Conservation (phyloP, 345 rosid genomes). For the Linum usitatissimum region DNA sequence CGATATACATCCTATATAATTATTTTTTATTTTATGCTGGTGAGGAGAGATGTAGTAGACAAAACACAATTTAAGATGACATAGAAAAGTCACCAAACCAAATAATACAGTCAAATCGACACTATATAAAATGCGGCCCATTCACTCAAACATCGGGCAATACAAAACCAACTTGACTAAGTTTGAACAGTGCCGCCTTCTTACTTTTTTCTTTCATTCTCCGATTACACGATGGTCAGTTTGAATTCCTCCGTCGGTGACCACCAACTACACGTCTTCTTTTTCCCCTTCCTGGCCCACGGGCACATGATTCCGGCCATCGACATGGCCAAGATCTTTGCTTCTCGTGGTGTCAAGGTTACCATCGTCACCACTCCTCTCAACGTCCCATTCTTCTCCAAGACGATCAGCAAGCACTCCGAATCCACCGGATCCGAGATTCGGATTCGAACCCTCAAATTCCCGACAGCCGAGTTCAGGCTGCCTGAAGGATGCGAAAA, state of each 20-base stretch:
- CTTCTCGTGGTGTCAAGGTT: constrained; percentile 18
- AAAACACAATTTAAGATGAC: too few species aligned
- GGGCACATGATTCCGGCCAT: constrained; percentile 29
- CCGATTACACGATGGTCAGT: too few species aligned
- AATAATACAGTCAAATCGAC: too few species aligned
- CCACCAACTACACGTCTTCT: constrained; percentile 22
- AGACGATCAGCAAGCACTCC: constrained; percentile 3
- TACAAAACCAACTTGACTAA: too few species aligned
- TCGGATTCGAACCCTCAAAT: constrained; percentile 8
- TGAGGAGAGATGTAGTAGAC: too few species aligned
- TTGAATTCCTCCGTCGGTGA: neutral
- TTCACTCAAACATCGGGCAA: too few species aligned
- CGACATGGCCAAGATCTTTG: constrained; percentile 33
- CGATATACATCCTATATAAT: too few species aligned
- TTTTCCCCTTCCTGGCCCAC: constrained; percentile 28
- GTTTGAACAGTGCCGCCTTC: too few species aligned
- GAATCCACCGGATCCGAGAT: constrained; percentile 9
- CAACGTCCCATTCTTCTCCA: constrained; percentile 14
- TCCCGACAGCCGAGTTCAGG: constrained; percentile 22
- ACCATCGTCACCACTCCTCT: constrained; percentile 30
- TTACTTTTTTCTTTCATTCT: too few species aligned
- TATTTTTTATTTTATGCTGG: too few species aligned
- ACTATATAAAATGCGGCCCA: too few species aligned
- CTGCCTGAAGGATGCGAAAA: constrained; percentile 22
- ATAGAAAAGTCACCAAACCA: too few species aligned